Conservation (phyloP, 345 rosid species). For the Arabis alpina region DNA sequence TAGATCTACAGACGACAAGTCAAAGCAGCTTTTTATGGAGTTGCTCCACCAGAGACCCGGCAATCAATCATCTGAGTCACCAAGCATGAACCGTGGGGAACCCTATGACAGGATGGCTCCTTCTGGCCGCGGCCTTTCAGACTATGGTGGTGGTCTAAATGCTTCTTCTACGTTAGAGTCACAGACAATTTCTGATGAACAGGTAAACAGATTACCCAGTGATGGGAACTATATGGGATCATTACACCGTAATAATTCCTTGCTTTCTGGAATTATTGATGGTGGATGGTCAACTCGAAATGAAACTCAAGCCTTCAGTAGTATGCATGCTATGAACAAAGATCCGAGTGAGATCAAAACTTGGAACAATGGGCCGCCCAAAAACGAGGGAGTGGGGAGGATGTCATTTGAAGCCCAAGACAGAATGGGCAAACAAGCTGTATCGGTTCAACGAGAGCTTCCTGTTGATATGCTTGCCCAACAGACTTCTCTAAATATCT, state of each 20-base stretch:
- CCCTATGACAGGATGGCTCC: conserved; percentile 55
- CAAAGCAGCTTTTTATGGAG: conserved; percentile 55
- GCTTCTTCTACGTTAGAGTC: conserved; percentile 40
- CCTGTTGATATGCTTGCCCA: conserved; percentile 42
- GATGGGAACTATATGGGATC: conserved; percentile 48
- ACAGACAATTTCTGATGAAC: conserved; percentile 35
- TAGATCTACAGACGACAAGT: conserved; percentile 63
- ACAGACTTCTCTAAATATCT: conserved; percentile 42
- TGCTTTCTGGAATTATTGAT: conserved; percentile 44
- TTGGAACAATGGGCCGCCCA: conserved; percentile 43
- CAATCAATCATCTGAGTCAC: conserved; percentile 51
- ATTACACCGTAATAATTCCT: conserved; percentile 39
- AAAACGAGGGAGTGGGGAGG: conserved; percentile 40
- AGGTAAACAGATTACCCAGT: conserved; percentile 29
- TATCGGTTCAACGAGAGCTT: conserved; percentile 36
- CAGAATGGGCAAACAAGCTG: conserved; percentile 46
- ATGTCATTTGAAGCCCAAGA: conserved; percentile 47
- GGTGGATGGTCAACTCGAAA: conserved; percentile 34
- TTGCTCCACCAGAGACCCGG: conserved; percentile 48
- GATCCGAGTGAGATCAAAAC: conserved; percentile 42
- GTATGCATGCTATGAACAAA: conserved; percentile 41
- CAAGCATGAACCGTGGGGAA: conserved; percentile 46
- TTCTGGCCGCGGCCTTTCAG: conserved; percentile 43
- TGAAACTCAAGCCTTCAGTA: conserved; percentile 39
- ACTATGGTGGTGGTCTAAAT: conserved; percentile 44